Evolutionary conservation across 1,284 basidiomycete genomes (phyloP), one percentile per base, ranked within the genome.

Genomic region (Boletus sp.): DNA sequence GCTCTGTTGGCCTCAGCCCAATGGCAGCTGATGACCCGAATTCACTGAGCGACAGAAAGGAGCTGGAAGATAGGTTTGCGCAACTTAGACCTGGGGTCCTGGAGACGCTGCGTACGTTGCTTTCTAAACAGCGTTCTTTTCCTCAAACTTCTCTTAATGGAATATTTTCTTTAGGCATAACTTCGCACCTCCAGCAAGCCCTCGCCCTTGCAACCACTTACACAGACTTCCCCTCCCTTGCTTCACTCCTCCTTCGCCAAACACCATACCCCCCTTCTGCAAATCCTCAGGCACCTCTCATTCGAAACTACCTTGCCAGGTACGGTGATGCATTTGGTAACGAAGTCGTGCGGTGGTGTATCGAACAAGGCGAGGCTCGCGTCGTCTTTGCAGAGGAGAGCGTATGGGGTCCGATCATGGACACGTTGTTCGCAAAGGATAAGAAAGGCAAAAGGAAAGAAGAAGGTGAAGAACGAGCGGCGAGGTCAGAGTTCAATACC

Each of bases 331-430:
- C 81, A 20, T 99, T 98, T 60, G 88, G 94, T 0, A 85, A 80
- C 20, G 87, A 93, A 61, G 75, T 98, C 27, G 97, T 93, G 65
- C 77, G 82, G 54, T 97, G 86, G 85, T 91, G 87, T 61, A 82
- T 89, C 41, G 83, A 88, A 51, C 84, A 88, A 56, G 83, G 86
- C 78, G 59, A 52, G 69, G 62, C 50, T 19, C 62, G 64, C 10
- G 61, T 64, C 26, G 47, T 68, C 16, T 64, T 64, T 56, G 60
- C 62, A 1, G 60, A 68, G 20, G 62, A 64, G 38, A 61, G 48
- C 9, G 42, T 54, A 30, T 57, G 55, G 51, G 51, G 45, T 22
- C 66, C 66, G 0, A 81, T 91, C 42, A 73, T 98, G 50, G 86
- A 89, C 56, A 74, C 73, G 32, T 94, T 89, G 69, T 89, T 98